Evolutionary conservation across 495 filamentous ascomycete genomes (phyloP).

Genomic region (Elaphomyces granulatus): DNA sequence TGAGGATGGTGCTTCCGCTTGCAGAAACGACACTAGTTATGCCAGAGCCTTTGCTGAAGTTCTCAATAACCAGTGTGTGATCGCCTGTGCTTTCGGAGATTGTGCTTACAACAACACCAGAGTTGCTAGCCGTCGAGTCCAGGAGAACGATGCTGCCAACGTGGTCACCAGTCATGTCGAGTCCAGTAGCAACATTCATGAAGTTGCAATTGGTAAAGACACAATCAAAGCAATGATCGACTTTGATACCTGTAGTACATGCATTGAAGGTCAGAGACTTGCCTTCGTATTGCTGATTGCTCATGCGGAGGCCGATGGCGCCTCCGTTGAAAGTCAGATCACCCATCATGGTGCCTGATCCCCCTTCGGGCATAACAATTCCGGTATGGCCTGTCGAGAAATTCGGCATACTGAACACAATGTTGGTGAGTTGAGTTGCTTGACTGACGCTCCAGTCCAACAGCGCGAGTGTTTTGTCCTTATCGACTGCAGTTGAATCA

Average conservation of each 20-base stretch:
- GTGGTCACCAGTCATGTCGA: conserved; percentile 17
- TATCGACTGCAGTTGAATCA: conserved; percentile 20
- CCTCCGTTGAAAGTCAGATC: conserved; percentile 55
- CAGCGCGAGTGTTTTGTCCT: conserved; percentile 15
- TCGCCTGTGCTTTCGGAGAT: conserved; percentile 8
- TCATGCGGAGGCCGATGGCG: conserved; percentile 39
- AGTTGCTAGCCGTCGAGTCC: conserved; percentile 22
- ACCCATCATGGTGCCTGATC: conserved; percentile 26
- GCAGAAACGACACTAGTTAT: conserved; percentile 15
- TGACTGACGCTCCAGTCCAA: conserved; percentile 53
- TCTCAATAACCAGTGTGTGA: conserved; percentile 19
- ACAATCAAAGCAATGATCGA: conserved; percentile 18
- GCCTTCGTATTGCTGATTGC: conserved; percentile 62
- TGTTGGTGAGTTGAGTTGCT: conserved; percentile 57
- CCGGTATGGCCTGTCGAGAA: conserved; percentile 42
- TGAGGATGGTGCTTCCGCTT: conserved; percentile 5
- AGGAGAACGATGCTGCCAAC: conserved; percentile 38
- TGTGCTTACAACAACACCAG: conserved; percentile 27
- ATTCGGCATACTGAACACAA: conserved; percentile 51
- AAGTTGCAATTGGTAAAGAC: conserved; percentile 22
- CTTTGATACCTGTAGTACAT: conserved; percentile 40
- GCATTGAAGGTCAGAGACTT: conserved; percentile 42
- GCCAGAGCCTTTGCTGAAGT: conserved; percentile 12
- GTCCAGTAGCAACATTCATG: conserved; percentile 12
- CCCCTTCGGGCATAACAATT: conserved; percentile 50